These are phyloP conservation scores for Umbelopsis sp. DNA, from an alignment of 192 early-diverging fungal genomes.

Conservation along the genomic window DNA sequence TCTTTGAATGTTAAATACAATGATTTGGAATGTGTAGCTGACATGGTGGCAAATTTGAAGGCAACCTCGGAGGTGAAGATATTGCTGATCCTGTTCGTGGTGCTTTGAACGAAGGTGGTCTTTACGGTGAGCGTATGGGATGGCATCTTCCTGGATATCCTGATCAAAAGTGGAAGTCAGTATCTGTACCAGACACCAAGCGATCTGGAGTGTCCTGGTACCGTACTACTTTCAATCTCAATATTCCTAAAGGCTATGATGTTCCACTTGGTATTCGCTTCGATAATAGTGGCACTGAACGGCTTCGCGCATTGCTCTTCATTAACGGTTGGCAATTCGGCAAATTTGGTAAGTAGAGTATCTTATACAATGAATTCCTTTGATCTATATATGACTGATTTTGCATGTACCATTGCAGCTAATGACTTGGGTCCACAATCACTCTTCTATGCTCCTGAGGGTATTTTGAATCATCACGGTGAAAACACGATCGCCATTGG, in stretches of 20 bases:
- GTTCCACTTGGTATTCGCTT: slow-evolving; percentile 16
- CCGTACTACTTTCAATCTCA: slow-evolving; percentile 18
- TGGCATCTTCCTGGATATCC: slow-evolving; percentile 21
- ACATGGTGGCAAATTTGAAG: neutral
- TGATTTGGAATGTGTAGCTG: too few species aligned
- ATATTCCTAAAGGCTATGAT: slow-evolving; percentile 1
- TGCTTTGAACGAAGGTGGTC: slow-evolving; percentile 20
- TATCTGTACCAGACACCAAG: neutral
- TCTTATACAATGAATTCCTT: neutral
- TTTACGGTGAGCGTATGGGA: slow-evolving; percentile 18
- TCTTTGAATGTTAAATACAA: too few species aligned
- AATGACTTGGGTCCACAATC: slow-evolving; percentile 14
- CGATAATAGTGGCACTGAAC: neutral
- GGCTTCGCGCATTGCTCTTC: slow-evolving; percentile 1
- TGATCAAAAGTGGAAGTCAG: neutral
- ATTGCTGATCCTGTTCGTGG: slow-evolving; percentile 13
- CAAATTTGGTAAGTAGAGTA: neutral
- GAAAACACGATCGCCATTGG: slow-evolving; percentile 14
- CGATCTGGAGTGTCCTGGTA: slow-evolving; percentile 17
- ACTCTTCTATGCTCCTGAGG: slow-evolving; percentile 3
- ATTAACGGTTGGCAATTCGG: slow-evolving; percentile 26
- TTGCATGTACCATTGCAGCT: neutral
- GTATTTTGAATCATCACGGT: slow-evolving; percentile 17
- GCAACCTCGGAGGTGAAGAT: slow-evolving; percentile 24
- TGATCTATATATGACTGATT: neutral